Percentiles rank a stretch among this genome's conserved stretches.
Evolutionary conservation across 2,329 filamentous ascomycete species (phyloP).

Genomic region (Fusarium transvaalense): DNA sequence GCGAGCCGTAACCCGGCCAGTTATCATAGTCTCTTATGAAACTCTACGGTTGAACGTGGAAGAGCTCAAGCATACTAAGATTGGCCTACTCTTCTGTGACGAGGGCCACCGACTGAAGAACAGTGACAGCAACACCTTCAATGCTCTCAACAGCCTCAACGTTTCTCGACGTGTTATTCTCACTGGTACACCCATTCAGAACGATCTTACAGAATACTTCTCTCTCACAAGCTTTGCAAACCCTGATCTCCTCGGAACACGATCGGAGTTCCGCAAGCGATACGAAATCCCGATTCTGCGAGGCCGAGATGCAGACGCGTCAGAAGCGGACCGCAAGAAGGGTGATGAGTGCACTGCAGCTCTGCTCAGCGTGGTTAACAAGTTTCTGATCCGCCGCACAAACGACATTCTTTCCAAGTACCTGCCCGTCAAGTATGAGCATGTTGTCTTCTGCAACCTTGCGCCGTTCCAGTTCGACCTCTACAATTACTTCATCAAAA

Average conservation of each 20-base stretch:
- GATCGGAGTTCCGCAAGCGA: slow-evolving; percentile 91
- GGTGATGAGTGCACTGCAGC: slow-evolving; percentile 87
- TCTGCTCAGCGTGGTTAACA: slow-evolving; percentile 88
- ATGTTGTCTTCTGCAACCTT: slow-evolving; percentile 97
- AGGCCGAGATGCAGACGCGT: slow-evolving; percentile 90
- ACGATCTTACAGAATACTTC: slow-evolving; percentile 98
- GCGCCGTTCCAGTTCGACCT: slow-evolving; percentile 92
- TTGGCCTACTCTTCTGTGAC: slow-evolving; percentile 93
- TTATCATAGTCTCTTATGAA: slow-evolving; percentile 98
- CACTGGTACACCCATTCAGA: slow-evolving; percentile 97
- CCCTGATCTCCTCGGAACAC: slow-evolving; percentile 88
- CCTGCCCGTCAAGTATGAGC: slow-evolving; percentile 97
- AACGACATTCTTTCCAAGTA: slow-evolving; percentile 99
- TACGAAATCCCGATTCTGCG: slow-evolving; percentile 93
- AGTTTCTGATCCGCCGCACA: slow-evolving; percentile 96
- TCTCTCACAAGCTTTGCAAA: slow-evolving; percentile 97
- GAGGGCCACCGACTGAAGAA: slow-evolving; percentile 98
- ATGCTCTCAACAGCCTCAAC: slow-evolving; percentile 88
- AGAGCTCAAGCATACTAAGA: slow-evolving; percentile 88
- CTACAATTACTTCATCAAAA: slow-evolving; percentile 97
- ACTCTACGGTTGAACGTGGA: slow-evolving; percentile 92
- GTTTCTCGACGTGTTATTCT: slow-evolving; percentile 93
- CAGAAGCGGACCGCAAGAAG: slow-evolving; percentile 82
- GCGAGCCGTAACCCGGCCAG: slow-evolving; percentile 88
- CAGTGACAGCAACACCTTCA: slow-evolving; percentile 95